phyloP scores from a whole-genome alignment of 2,329 filamentous ascomycete species.

The Colletotrichum limetticola region DNA sequence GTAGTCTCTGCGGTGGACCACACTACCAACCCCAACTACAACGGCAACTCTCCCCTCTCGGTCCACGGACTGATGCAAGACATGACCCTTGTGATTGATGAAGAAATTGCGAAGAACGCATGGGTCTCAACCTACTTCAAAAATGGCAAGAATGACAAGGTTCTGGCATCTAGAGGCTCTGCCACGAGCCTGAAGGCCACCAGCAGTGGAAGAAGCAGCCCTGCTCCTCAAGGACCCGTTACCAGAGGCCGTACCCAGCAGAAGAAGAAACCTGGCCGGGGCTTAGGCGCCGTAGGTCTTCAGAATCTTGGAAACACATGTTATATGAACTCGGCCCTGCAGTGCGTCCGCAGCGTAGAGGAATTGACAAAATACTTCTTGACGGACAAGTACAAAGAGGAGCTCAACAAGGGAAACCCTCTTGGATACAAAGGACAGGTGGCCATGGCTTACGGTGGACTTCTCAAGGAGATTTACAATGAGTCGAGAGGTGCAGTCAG shows the following conservation, averaged over 20 bases:
- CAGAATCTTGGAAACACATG: slow-evolving; percentile 96
- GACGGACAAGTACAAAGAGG: slow-evolving; percentile 75
- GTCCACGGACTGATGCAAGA: slow-evolving; percentile 76
- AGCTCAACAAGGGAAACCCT: slow-evolving; percentile 88
- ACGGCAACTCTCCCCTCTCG: slow-evolving; percentile 75
- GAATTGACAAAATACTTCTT: slow-evolving; percentile 95
- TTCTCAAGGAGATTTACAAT: slow-evolving; percentile 83
- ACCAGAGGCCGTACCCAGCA: slow-evolving; percentile 79
- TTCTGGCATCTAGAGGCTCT: slow-evolving; percentile 48
- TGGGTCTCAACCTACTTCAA: slow-evolving; percentile 64
- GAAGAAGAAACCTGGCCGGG: slow-evolving; percentile 75
- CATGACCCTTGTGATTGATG: slow-evolving; percentile 85
- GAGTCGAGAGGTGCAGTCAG: slow-evolving; percentile 76
- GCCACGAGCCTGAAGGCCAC: slow-evolving; percentile 49
- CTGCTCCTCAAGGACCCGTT: slow-evolving; percentile 66
- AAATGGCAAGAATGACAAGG: slow-evolving; percentile 45
- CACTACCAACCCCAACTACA: slow-evolving; percentile 80
- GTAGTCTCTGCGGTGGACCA: slow-evolving; percentile 62
- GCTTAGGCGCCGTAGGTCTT: slow-evolving; percentile 82
- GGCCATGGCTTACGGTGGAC: slow-evolving; percentile 81
- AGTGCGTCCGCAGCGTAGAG: slow-evolving; percentile 93
- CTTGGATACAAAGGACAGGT: slow-evolving; percentile 88
- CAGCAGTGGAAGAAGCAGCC: slow-evolving; percentile 77
- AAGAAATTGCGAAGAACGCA: slow-evolving; percentile 70
- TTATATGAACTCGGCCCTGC: slow-evolving; percentile 98